Percentiles rank a stretch among this genome's conserved stretches.
These are phyloP conservation scores for Pichia sp. DNA, from an alignment of 1,139 yeast species.

Conservation along the genomic window DNA sequence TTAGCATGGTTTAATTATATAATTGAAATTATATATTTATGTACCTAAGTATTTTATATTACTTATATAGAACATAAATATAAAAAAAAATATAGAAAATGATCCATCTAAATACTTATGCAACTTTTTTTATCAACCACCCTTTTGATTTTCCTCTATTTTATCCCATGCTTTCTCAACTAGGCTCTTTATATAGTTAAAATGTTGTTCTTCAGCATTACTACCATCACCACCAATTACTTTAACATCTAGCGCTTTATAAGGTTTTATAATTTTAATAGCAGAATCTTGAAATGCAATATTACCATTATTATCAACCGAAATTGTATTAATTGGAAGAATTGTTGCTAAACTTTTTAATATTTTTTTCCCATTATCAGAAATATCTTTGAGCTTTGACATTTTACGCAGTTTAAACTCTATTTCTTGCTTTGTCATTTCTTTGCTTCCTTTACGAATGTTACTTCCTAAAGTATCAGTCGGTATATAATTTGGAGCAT, in stretches of 20 bases:
- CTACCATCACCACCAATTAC: conserved; percentile 23
- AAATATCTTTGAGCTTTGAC: conserved; percentile 26
- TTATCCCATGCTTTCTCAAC: conserved; percentile 54
- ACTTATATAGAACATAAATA: too few species aligned
- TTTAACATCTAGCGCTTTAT: conserved; percentile 35
- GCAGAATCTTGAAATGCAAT: conserved; percentile 47
- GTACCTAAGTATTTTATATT: too few species aligned
- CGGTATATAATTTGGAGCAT: conserved; percentile 20
- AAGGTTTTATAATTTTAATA: conserved; percentile 46
- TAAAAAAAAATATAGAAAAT: too few species aligned
- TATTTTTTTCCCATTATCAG: conserved; percentile 42
- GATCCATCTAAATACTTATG: neutral
- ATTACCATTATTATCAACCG: conserved; percentile 38
- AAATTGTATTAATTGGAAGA: conserved; percentile 38
- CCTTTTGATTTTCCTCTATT: conserved; percentile 46
- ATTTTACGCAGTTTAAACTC: conserved; percentile 18
- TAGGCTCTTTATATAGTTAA: conserved; percentile 41
- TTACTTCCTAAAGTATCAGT: conserved; percentile 17
- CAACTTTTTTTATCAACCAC: conserved; percentile 53
- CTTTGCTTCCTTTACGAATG: conserved; percentile 17
- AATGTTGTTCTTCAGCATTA: conserved; percentile 27
- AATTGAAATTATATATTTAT: too few species aligned
- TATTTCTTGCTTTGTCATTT: conserved; percentile 18
- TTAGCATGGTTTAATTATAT: too few species aligned
- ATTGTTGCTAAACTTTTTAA: conserved; percentile 47